Evolutionary conservation across 352 stramenopile genomes (phyloP).

Genomic region (Phytopythium cucurbitacearum): DNA sequence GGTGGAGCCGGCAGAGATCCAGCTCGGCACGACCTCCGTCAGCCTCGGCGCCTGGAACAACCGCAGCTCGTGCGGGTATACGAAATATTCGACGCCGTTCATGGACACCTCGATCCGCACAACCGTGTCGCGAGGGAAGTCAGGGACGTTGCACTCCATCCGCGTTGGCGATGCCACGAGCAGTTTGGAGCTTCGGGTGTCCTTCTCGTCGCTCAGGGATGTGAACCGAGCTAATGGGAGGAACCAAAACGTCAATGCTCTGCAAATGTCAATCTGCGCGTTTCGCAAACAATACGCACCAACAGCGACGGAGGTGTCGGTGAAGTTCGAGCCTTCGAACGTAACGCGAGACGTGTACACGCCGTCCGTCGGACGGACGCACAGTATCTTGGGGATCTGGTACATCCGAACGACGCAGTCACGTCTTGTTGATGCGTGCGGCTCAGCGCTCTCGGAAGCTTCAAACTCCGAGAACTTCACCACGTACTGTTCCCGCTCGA

Average conservation of each 20-base stretch:
- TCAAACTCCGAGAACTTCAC: conserved; percentile 6
- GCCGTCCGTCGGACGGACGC: conserved; percentile 43
- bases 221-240: conserved; percentile 32
- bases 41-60: conserved; percentile 62
- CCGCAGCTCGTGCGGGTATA: conserved; percentile 36
- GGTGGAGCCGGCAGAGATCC: conserved; percentile 34
- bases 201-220: conserved; percentile 19
- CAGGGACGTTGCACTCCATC: conserved; percentile 56
- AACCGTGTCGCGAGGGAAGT: conserved; percentile 48
- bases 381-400: conserved; percentile 32
- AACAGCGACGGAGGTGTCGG: conserved; percentile 36
- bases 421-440: neutral
- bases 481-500: conserved; percentile 18
- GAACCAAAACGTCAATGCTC: conserved; percentile 1
- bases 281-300: conserved; percentile 21
- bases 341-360: conserved; percentile 60
- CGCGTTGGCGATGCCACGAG: conserved; percentile 32
- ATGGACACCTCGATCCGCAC: conserved; percentile 51
- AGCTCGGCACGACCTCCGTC: conserved; percentile 44
- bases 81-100: conserved; percentile 64
- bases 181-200: conserved; percentile 31
- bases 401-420: conserved; percentile 30
- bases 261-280: no score
- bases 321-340: conserved; percentile 51
- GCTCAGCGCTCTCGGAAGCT: no score